Conservation (phyloP, 805 yeast species). For the Ogataea kodamae region DNA sequence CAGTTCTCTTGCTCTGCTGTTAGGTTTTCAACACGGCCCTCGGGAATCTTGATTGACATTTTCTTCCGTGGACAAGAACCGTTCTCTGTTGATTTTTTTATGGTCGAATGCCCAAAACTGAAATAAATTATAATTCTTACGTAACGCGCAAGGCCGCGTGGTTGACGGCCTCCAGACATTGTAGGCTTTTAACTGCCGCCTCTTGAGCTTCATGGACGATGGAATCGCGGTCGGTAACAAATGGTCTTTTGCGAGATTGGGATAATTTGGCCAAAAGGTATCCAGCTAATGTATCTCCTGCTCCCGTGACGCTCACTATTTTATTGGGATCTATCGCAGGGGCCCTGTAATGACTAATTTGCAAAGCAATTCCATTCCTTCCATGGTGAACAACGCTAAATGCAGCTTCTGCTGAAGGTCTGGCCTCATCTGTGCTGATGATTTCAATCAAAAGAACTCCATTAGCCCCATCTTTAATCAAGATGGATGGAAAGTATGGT, state of each 20-base stretch:
- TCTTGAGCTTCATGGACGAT: constrained; percentile 25
- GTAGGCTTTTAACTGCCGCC: constrained; percentile 28
- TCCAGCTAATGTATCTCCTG: constrained; percentile 82
- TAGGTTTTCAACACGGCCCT: constrained; percentile 45
- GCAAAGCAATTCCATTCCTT: constrained; percentile 43
- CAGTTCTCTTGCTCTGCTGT: constrained; percentile 56
- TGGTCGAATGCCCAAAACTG: constrained; percentile 3
- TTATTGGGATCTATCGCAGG: constrained; percentile 31
- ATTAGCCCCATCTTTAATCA: constrained; percentile 63
- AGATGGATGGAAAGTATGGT: constrained; percentile 65
- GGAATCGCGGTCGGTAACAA: constrained; percentile 8
- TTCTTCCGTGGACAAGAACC: neutral
- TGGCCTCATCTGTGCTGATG: constrained; percentile 19
- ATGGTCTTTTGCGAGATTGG: neutral
- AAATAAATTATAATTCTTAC: constrained; percentile 3
- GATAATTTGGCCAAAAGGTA: constrained; percentile 46
- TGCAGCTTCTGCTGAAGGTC: constrained; percentile 5
- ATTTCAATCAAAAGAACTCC: constrained; percentile 55
- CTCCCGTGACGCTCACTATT: constrained; percentile 75
- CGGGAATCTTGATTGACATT: constrained; percentile 15
- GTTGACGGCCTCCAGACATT: constrained; percentile 23
- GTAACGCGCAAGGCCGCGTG: constrained; percentile 14
- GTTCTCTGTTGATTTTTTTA: neutral
- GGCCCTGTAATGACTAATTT: constrained; percentile 58
- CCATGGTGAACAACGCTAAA: constrained; percentile 26